Conservation (phyloP, 2,329 filamentous ascomycete species). For the Nannizziopsis barbatae region DNA sequence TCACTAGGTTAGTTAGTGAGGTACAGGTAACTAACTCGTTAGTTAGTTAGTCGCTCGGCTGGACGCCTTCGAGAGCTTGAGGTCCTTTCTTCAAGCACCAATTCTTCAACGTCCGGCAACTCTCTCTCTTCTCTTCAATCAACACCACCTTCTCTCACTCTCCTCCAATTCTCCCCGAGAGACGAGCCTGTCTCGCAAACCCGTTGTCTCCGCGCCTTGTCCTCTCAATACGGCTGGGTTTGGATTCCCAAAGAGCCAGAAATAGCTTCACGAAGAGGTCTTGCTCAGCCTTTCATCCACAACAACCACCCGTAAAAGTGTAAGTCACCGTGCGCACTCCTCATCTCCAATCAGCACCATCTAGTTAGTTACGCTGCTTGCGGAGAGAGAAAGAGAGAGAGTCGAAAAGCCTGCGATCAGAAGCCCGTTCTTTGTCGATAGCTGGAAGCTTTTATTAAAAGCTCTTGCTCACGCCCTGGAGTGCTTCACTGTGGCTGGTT, state of each 20-base stretch:
- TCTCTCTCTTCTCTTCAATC: no score
- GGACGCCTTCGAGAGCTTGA: neutral
- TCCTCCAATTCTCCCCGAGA: no score
- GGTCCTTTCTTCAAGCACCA: neutral
- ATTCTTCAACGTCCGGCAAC: no score
- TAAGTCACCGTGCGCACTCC: conserved; percentile 1
- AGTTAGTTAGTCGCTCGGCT: neutral
- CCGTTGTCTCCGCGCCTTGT: no score
- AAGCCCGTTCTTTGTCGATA: no score
- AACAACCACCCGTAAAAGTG: neutral
- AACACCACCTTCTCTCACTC: no score
- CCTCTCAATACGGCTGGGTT: neutral
- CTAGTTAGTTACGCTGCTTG: neutral
- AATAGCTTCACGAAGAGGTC: neutral
- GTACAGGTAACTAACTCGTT: neutral
- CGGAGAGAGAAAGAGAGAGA: no score
- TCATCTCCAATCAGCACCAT: conserved; percentile 1
- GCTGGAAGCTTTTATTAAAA: no score
- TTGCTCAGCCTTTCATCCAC: conserved; percentile 5
- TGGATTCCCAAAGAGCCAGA: neutral
- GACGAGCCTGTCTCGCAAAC: no score
- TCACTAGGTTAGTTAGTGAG: neutral
- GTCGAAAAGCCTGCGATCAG: no score
- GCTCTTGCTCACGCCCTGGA: no score
- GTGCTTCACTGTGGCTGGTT: no score